phyloP scores from a whole-genome alignment of 169 alveolate species.

The Cytauxzoon felis region DNA sequence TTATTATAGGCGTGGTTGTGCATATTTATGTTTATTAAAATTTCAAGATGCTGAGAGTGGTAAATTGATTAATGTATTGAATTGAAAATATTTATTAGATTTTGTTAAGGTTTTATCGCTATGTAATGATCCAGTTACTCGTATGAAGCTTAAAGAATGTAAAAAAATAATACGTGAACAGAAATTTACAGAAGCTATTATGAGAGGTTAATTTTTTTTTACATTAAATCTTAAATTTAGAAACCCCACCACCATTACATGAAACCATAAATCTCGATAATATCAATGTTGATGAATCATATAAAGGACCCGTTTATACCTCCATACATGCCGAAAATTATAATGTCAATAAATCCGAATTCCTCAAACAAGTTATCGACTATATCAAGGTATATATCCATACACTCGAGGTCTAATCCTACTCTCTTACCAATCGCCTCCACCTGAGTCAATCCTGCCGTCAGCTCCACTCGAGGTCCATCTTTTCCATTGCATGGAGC shows the following conservation, averaged over 20 bases:
- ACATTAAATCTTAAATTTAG: neutral
- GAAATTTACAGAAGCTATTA: slow-evolving; percentile 57
- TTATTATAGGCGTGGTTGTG: slow-evolving; percentile 95
- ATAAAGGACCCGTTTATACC: slow-evolving; percentile 33
- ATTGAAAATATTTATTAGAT: slow-evolving; percentile 33
- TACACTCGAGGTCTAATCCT: neutral
- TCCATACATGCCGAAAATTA: slow-evolving; percentile 7
- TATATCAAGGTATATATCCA: slow-evolving; percentile 41
- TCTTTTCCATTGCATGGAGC: too few relatives aligned
- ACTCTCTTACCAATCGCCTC: too few relatives aligned
- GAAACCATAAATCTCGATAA: slow-evolving; percentile 36
- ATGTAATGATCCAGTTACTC: slow-evolving; percentile 43
- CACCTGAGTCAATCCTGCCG: too few relatives aligned
- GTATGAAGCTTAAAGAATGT: slow-evolving; percentile 60
- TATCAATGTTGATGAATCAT: slow-evolving; percentile 40
- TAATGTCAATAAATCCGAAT: slow-evolving; percentile 36
- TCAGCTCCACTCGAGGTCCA: too few relatives aligned
- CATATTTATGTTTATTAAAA: slow-evolving; percentile 86
- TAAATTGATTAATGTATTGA: slow-evolving; percentile 71
- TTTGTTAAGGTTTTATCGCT: slow-evolving; percentile 65
- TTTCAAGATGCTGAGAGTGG: slow-evolving; percentile 91
- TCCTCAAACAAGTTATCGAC: slow-evolving; percentile 32
- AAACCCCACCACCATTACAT: slow-evolving; percentile 57
- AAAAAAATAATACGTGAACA: slow-evolving; percentile 43
- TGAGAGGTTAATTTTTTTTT: slow-evolving; percentile 18